phyloP scores from a whole-genome alignment of 1,284 basidiomycete species.

The Megacollybia platyphylla region DNA sequence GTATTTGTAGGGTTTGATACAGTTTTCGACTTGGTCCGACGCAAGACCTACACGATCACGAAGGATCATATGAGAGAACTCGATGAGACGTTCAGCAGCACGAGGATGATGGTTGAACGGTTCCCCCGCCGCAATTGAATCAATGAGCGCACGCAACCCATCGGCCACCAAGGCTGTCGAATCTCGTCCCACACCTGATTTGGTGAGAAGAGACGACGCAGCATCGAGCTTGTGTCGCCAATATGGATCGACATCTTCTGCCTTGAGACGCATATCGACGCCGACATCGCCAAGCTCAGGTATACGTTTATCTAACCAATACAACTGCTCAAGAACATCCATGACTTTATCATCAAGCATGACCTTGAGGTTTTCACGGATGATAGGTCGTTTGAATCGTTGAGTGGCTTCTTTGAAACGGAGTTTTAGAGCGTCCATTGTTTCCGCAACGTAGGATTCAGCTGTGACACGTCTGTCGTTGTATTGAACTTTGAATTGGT shows the following conservation, averaged over 20 bases:
- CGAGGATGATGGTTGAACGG: constrained; percentile 88
- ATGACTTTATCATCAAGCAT: constrained; percentile 95
- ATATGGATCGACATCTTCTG: constrained; percentile 78
- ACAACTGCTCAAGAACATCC: constrained; percentile 93
- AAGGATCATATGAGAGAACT: constrained; percentile 88
- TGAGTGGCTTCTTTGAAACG: constrained; percentile 81
- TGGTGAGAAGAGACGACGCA: constrained; percentile 84
- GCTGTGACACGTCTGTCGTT: constrained; percentile 92
- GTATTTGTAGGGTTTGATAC: constrained; percentile 99
- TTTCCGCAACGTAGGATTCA: constrained; percentile 96
- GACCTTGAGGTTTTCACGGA: constrained; percentile 78
- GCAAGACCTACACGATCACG: constrained; percentile 87
- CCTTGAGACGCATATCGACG: constrained; percentile 56
- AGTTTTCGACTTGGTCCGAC: constrained; percentile 98
- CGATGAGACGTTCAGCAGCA: constrained; percentile 78
- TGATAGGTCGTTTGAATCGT: constrained; percentile 83
- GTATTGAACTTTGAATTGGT: constrained; percentile 99
- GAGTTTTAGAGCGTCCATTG: constrained; percentile 85
- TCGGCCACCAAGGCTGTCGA: constrained; percentile 94
- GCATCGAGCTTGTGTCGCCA: constrained; percentile 97
- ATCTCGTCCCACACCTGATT: constrained; percentile 92
- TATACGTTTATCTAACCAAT: constrained; percentile 88
- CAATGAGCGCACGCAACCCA: constrained; percentile 80
- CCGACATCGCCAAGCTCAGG: constrained; percentile 66
- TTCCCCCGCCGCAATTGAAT: constrained; percentile 77